Percentiles rank a stretch among this genome's conserved stretches.
Evolutionary conservation across 2,329 filamentous ascomycete species (phyloP).

Genomic region (Colletotrichum sp.): DNA sequence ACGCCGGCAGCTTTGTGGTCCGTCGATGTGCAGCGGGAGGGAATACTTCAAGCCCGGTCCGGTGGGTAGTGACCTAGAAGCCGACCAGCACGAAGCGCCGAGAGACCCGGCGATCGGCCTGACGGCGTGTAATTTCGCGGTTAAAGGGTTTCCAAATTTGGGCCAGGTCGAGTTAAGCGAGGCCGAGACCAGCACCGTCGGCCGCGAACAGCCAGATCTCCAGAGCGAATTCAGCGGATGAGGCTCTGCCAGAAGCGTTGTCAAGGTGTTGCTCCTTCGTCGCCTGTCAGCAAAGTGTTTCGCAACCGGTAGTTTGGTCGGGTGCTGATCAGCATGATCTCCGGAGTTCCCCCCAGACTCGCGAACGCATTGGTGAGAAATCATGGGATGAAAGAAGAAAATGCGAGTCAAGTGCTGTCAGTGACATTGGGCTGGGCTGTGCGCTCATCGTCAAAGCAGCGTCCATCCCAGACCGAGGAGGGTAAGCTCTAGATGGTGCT

Average conservation of each 20-base stretch:
- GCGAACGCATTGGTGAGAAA: neutral
- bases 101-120: neutral
- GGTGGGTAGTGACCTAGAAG: neutral
- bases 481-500: neutral
- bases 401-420: conserved; percentile 6
- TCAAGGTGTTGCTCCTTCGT: neutral
- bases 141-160: neutral
- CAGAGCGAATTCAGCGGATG: neutral
- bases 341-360: neutral
- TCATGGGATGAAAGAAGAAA: conserved; percentile 9
- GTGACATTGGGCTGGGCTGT: conserved; percentile 6
- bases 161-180: neutral
- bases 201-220: neutral
- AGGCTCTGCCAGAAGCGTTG: neutral
- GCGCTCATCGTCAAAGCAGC: neutral
- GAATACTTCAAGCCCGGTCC: neutral
- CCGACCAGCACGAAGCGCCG: neutral
- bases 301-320: neutral
- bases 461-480: neutral
- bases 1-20: neutral
- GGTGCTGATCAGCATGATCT: neutral
- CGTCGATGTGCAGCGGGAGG: neutral
- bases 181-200: neutral
- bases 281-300: neutral
- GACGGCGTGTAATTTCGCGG: conserved; percentile 6